phyloP scores from a whole-genome alignment of 208 protist species.

The Acanthamoeba sp. region DNA sequence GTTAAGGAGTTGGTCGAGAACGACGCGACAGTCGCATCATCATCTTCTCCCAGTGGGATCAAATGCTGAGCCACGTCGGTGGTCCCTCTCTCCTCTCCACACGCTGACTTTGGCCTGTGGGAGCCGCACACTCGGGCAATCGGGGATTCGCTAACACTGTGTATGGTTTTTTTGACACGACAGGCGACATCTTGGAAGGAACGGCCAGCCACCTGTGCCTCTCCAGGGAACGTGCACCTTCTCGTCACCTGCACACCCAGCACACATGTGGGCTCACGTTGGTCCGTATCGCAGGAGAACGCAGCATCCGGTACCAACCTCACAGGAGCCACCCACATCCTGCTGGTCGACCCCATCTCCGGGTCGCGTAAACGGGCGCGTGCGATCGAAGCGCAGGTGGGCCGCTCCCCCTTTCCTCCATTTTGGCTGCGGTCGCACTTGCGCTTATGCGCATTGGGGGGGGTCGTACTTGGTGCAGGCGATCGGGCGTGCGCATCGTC shows the following conservation, averaged over 20 bases:
- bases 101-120: too few species aligned
- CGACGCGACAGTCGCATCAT: constrained; percentile 12
- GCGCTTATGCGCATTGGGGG: not conserved
- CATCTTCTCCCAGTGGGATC: constrained; percentile 69
- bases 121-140: too few species aligned
- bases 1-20: constrained; percentile 63
- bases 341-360: constrained; percentile 76
- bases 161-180: too few species aligned
- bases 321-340: constrained; percentile 72
- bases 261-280: too few species aligned
- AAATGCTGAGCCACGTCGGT: constrained; percentile 17
- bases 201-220: constrained; percentile 49
- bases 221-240: constrained; percentile 76
- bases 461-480: too few species aligned
- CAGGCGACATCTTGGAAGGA: constrained; percentile 16
- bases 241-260: too few species aligned
- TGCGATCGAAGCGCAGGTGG: not conserved
- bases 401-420: not conserved
- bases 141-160: too few species aligned
- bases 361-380: constrained; percentile 58
- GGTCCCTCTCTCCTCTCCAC: too few species aligned
- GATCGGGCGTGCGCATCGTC: constrained; percentile 2
- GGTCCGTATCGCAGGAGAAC: constrained; percentile 54
- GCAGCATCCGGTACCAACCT: constrained; percentile 78
- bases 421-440: too few species aligned